Percentiles rank a stretch among this genome's conserved stretches.
These are phyloP conservation scores for Penicillium sp. DNA, from an alignment of 2,329 filamentous ascomycete species.

Conservation along the genomic window DNA sequence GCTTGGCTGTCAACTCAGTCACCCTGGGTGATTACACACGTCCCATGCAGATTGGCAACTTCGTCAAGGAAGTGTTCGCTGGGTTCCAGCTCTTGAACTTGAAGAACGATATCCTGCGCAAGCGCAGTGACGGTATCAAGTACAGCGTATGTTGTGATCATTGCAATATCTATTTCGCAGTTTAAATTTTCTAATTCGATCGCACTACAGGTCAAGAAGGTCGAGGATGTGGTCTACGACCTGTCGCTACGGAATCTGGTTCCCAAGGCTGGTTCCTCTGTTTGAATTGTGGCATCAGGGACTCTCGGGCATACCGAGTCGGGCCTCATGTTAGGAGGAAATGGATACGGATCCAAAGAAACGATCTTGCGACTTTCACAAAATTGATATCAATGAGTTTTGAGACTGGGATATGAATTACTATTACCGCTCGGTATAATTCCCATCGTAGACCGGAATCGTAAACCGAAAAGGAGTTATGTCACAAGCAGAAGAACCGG, in stretches of 20 bases:
- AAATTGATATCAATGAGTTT: neutral
- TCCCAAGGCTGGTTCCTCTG: conserved; percentile 44
- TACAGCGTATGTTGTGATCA: conserved; percentile 60
- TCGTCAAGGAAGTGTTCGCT: conserved; percentile 92
- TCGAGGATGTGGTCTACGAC: conserved; percentile 97
- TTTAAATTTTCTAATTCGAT: neutral
- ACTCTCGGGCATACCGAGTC: neutral
- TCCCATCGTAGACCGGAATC: neutral
- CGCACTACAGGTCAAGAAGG: conserved; percentile 72
- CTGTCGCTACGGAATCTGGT: conserved; percentile 81
- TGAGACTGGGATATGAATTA: neutral
- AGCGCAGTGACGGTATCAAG: conserved; percentile 89
- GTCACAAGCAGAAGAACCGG: conserved; percentile 10
- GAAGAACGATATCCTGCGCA: conserved; percentile 89
- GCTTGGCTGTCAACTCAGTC: conserved; percentile 90
- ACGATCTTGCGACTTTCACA: neutral
- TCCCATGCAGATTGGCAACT: conserved; percentile 82
- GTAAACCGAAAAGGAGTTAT: neutral
- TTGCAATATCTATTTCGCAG: neutral
- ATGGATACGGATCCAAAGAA: neutral
- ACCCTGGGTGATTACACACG: conserved; percentile 84
- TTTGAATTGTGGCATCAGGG: conserved; percentile 5
- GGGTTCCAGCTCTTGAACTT: conserved; percentile 97
- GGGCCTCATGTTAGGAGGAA: neutral
- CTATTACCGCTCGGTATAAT: neutral